Evolutionary conservation across 805 yeast genomes (phyloP), one percentile per base, ranked within the genome.

Genomic region (Yarrowia keelungensis): DNA sequence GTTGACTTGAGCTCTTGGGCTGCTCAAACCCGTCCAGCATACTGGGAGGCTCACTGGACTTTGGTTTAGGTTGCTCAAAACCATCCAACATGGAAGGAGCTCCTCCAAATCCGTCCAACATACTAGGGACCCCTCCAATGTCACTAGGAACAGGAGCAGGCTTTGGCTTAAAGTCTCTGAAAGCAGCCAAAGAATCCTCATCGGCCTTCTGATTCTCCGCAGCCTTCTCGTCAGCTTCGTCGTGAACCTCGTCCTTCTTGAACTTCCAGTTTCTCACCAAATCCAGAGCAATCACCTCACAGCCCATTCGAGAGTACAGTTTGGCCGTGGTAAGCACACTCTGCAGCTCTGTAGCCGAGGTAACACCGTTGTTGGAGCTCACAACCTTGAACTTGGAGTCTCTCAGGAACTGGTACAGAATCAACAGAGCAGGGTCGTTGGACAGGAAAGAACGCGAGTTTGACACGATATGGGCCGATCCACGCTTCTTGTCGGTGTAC

Each of bases 251-350:
- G 22, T 56, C 62, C 62, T 56, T 42, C 42, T 43, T 71, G 74
- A 92, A 92, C 39, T 79, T 79, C 97, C 97, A 93, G 70, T 85
- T 86, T 59, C 81, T 81, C 1, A 89, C 80, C 56, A 92, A 76
- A 65, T 86, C 83, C 32, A 90, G 75, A 0, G 92, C 87, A 50
- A 94, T 76, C 70, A 87, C 85, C 73, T 93, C 97, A 78, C 98
- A 93, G 0, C 98, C 98, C 97, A 93, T 91, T 69, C 96, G 81
- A 15, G 86, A 82, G 74, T 92, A 90, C 70, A 92, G 88, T 45
- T 83, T 80, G 8, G 90, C 83, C 8, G 88, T 89, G 71, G 87
- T 85, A 12, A 85, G 74, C 15, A 92, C 83, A 73, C 89, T 87
- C 5, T 82, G 80, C 69, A 84, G 86, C 73, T 94, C 98, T 50